A percentile compares a stretch with the other conserved stretches of the same genome.
Conservation (phyloP, 192 early-diverging fungal species). For the Coemansia sp. region DNA sequence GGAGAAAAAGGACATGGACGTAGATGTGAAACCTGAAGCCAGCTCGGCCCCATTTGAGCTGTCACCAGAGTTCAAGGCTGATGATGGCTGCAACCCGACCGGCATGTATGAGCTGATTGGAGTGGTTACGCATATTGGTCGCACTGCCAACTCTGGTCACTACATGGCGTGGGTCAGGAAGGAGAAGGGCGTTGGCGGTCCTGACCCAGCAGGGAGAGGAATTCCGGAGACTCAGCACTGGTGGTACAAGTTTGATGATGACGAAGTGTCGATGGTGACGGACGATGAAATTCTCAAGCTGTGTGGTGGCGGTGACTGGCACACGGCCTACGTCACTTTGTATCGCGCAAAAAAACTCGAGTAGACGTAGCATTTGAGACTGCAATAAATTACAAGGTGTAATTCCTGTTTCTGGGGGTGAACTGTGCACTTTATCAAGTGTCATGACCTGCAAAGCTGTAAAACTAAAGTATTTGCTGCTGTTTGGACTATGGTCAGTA, state of each 20-base stretch:
- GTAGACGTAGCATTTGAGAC: neutral
- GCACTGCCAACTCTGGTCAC: constrained; percentile 89
- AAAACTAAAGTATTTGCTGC: no score
- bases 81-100: constrained; percentile 81
- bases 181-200: constrained; percentile 53
- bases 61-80: constrained; percentile 69
- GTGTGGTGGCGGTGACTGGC: constrained; percentile 86
- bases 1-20: constrained; percentile 22
- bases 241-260: constrained; percentile 96
- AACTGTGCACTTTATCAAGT: no score
- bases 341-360: constrained; percentile 76
- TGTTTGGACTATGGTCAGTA: no score
- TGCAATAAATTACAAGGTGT: no score
- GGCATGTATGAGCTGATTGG: constrained; percentile 92
- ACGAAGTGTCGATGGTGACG: constrained; percentile 81
- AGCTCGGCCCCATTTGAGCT: constrained; percentile 39
- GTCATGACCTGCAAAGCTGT: no score
- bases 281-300: constrained; percentile 88
- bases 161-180: constrained; percentile 96
- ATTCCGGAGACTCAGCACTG: constrained; percentile 55
- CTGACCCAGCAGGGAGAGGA: constrained; percentile 43
- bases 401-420: no score
- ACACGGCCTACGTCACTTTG: constrained; percentile 85
- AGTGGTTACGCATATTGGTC: constrained; percentile 94
- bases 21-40: constrained; percentile 12